Percentiles rank a stretch among this genome's conserved stretches.
phyloP scores from a whole-genome alignment of 371 early-diverging fungal genomes.

The Chytridium lagenaria region DNA sequence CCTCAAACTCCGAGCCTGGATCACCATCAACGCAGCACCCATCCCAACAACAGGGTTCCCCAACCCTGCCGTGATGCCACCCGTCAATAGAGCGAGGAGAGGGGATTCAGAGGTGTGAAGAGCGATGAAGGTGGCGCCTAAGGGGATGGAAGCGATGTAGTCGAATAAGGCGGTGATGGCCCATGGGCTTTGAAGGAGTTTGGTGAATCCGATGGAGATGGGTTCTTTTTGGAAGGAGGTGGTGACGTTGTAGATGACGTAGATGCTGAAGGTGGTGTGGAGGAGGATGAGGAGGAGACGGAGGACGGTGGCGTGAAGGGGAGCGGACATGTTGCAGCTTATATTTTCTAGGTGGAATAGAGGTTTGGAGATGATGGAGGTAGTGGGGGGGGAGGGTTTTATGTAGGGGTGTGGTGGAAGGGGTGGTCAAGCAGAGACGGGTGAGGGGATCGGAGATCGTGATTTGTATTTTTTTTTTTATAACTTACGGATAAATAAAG shows the following conservation, averaged over 20 bases:
- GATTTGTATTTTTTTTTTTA: too few relatives aligned
- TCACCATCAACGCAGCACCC: neutral
- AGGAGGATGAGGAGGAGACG: too few relatives aligned
- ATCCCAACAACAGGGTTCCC: conserved; percentile 1
- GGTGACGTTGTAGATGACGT: neutral
- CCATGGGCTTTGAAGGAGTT: neutral
- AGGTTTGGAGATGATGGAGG: neutral
- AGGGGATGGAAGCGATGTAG: conserved; percentile 10
- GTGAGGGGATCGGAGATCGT: too few relatives aligned
- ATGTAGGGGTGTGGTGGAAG: too few relatives aligned
- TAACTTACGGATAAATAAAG: too few relatives aligned
- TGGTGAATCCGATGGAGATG: neutral
- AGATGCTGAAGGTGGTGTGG: neutral
- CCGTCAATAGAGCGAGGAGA: neutral
- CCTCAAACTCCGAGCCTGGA: neutral
- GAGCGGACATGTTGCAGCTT: too few relatives aligned
- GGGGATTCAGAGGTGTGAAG: too few relatives aligned
- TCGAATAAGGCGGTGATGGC: conserved; percentile 11
- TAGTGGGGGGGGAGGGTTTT: too few relatives aligned
- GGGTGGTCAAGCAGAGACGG: too few relatives aligned
- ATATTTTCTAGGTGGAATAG: too few relatives aligned
- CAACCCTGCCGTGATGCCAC: neutral
- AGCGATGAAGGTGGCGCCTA: neutral
- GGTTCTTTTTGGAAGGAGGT: neutral
- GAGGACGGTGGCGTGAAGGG: neutral